Conservation (phyloP, 176 grass and related monocot genomes). For the Pontederia crassipes region DNA sequence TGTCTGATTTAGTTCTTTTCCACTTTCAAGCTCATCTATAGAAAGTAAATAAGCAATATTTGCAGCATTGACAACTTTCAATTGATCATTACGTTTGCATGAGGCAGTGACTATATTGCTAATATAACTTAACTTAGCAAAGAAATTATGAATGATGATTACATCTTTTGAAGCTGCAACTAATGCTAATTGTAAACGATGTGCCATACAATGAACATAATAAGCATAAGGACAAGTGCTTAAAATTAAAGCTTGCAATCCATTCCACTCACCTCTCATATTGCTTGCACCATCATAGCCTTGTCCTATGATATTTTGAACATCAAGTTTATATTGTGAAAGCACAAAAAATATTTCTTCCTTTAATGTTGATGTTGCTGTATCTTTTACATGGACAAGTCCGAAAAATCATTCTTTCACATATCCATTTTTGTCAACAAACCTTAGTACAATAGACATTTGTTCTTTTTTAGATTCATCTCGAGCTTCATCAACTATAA, state of each 20-base stretch:
- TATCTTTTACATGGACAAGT: conserved; percentile 6
- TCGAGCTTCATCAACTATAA: conserved; percentile 27
- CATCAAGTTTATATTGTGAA: neutral
- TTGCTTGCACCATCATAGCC: conserved; percentile 18
- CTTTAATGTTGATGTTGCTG: conserved; percentile 1
- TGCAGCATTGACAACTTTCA: too few species aligned
- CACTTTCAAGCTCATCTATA: too few species aligned
- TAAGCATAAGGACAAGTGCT: conserved; percentile 3
- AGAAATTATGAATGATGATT: too few species aligned
- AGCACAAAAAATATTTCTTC: conserved; percentile 8
- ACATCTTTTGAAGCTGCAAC: too few species aligned
- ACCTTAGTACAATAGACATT: conserved; percentile 10
- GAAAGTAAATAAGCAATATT: too few species aligned
- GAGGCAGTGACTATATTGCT: too few species aligned
- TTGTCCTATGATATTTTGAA: conserved; percentile 11
- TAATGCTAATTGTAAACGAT: too few species aligned
- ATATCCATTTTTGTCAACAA: conserved; percentile 6
- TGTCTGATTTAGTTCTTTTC: too few species aligned
- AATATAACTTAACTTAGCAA: too few species aligned
- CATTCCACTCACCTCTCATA: conserved; percentile 15
- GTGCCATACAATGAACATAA: conserved; percentile 14
- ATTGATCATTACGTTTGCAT: too few species aligned
- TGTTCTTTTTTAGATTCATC: conserved; percentile 21
- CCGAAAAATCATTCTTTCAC: conserved; percentile 8
- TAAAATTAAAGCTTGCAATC: conserved; percentile 8